Percentiles rank a stretch among this genome's conserved stretches.
Evolutionary conservation across 2,329 filamentous ascomycete species (phyloP).

Genomic region (Camillea tinctor): DNA sequence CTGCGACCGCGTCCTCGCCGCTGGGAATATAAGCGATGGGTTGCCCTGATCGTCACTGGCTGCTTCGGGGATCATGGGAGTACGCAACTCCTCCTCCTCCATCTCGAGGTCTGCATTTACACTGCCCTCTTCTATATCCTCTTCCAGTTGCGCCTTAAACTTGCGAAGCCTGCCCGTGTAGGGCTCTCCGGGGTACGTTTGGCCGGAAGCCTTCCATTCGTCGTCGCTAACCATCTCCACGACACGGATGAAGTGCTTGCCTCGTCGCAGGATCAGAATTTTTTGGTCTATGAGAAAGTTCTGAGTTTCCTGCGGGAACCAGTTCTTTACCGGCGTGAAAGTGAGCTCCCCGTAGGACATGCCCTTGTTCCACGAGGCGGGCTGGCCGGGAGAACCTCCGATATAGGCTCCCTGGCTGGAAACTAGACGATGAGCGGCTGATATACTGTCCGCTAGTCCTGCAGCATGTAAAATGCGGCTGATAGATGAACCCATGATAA

Average conservation of each 20-base stretch:
- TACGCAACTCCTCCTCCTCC: no score
- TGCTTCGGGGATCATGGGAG: not conserved
- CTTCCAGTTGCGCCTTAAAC: conserved; percentile 33
- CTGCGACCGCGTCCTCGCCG: no score
- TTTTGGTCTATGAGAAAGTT: conserved; percentile 61
- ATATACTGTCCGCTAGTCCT: conserved; percentile 55
- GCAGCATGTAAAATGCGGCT: conserved; percentile 58
- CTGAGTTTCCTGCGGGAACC: conserved; percentile 55
- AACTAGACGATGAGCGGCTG: conserved; percentile 60
- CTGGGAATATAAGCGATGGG: no score
- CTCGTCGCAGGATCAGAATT: conserved; percentile 59
- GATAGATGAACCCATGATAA: conserved; percentile 55
- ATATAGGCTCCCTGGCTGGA: conserved; percentile 58
- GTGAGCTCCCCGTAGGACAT: conserved; percentile 51
- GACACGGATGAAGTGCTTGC: conserved; percentile 62
- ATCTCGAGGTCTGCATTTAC: no score
- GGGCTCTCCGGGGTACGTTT: conserved; percentile 53
- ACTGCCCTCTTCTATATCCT: no score
- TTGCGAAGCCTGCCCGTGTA: conserved; percentile 47
- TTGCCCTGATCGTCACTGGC: conserved; percentile 4
- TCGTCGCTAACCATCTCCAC: conserved; percentile 59
- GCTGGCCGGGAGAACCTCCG: conserved; percentile 46
- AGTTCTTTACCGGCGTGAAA: conserved; percentile 62
- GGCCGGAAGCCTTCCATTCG: conserved; percentile 48
- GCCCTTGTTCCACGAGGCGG: conserved; percentile 25